Conservation (phyloP, 306 rosid species). For the Fragaria nilgerrensis region DNA sequence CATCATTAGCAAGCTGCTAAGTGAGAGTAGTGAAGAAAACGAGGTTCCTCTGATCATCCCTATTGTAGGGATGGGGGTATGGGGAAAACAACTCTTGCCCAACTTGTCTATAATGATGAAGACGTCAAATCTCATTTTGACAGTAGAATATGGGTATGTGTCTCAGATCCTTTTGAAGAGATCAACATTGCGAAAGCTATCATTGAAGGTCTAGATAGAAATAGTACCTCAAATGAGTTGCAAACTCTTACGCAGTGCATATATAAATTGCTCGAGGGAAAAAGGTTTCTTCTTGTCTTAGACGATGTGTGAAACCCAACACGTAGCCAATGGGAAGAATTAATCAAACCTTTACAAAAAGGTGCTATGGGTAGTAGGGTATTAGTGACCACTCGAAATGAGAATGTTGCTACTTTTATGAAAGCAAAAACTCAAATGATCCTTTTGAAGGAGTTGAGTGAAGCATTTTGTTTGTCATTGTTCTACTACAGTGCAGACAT, state of each 20-base stretch:
- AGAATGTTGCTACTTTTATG: background rate
- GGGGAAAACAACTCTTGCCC: constrained; percentile 2
- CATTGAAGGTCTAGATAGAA: background rate
- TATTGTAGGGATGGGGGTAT: constrained; percentile 10
- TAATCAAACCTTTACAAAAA: background rate
- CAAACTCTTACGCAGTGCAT: background rate
- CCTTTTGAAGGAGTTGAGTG: background rate
- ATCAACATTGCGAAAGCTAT: constrained; percentile 1
- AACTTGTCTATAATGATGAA: constrained; percentile 8
- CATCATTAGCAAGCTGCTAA: too few relatives aligned
- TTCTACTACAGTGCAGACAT: background rate
- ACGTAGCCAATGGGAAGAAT: background rate
- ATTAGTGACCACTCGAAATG: constrained; percentile 12
- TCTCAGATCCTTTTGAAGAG: constrained; percentile 2
- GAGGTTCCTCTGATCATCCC: background rate
- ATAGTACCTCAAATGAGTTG: background rate
- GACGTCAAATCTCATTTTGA: background rate
- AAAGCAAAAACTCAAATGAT: background rate
- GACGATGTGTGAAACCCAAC: constrained; percentile 23
- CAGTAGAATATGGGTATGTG: too few relatives aligned
- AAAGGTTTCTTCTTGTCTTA: constrained; percentile 16
- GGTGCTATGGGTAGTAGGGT: constrained; percentile 10
- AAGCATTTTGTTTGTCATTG: background rate
- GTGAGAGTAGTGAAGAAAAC: too few relatives aligned
- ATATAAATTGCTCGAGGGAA: background rate